phyloP scores from a whole-genome alignment of 2,329 filamentous ascomycete species.

The Phialophora chinensis region DNA sequence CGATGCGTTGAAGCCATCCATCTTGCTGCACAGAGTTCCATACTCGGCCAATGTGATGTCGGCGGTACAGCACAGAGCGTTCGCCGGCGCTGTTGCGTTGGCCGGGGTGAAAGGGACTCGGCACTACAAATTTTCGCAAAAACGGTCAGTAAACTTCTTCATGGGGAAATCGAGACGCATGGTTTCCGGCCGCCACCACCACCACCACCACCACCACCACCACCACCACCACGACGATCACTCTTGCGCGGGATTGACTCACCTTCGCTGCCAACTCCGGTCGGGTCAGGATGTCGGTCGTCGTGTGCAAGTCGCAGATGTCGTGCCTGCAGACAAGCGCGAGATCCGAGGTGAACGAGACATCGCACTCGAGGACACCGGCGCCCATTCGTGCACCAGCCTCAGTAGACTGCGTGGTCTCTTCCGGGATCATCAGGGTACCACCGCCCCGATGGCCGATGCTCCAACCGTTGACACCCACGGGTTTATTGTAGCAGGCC shows the following conservation, averaged over 20 bases:
- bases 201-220: background rate
- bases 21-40: slow-evolving; percentile 71
- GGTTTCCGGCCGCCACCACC: background rate
- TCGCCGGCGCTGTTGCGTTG: slow-evolving; percentile 57
- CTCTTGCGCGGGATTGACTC: background rate
- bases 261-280: slow-evolving; percentile 66
- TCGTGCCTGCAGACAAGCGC: slow-evolving; percentile 72
- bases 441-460: slow-evolving; percentile 63
- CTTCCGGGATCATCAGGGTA: slow-evolving; percentile 67
- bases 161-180: background rate
- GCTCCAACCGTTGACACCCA: slow-evolving; percentile 61
- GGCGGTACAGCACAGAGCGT: slow-evolving; percentile 72
- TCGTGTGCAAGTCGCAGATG: slow-evolving; percentile 71
- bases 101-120: slow-evolving; percentile 66
- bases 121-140: slow-evolving; percentile 48
- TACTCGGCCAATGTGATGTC: slow-evolving; percentile 73
- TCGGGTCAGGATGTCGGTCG: slow-evolving; percentile 68
- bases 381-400: slow-evolving; percentile 72
- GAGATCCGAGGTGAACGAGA: slow-evolving; percentile 68
- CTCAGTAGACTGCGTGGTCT: slow-evolving; percentile 64
- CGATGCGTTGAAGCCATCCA: slow-evolving; percentile 67
- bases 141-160: background rate
- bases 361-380: slow-evolving; percentile 71
- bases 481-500: slow-evolving; percentile 62
- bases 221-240: background rate